Evolutionary conservation across 495 filamentous ascomycete genomes (phyloP).

Genomic region (Aspergillus affinis): DNA sequence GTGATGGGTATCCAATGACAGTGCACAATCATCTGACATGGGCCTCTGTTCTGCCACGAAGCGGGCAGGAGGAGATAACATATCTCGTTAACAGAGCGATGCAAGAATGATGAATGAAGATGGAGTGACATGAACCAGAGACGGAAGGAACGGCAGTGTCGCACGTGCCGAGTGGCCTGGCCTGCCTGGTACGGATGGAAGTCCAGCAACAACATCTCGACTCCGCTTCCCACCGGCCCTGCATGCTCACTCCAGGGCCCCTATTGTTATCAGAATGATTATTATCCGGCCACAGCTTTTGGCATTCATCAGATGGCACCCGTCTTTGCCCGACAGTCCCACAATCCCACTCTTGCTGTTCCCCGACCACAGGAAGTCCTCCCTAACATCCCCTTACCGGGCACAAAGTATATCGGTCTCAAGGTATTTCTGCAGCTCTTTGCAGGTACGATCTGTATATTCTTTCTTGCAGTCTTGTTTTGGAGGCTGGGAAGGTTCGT

Average conservation of each 20-base stretch:
- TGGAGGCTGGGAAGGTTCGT: slow-evolving; percentile 44
- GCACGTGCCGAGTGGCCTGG: neutral
- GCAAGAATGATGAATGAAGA: neutral
- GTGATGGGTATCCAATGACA: too few species aligned
- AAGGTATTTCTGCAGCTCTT: slow-evolving; percentile 37
- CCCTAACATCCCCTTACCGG: slow-evolving; percentile 15
- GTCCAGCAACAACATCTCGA: neutral
- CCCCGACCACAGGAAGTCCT: slow-evolving; percentile 23
- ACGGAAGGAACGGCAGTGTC: neutral
- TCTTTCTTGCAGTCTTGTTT: slow-evolving; percentile 38
- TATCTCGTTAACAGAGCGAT: too few species aligned
- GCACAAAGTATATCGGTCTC: slow-evolving; percentile 27
- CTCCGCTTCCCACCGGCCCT: neutral
- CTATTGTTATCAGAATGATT: slow-evolving; percentile 29
- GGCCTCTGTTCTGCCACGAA: too few species aligned
- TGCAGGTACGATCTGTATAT: slow-evolving; percentile 39
- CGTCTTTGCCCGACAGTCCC: slow-evolving; percentile 29
- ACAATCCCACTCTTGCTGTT: slow-evolving; percentile 22
- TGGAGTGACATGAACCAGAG: neutral
- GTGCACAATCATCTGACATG: too few species aligned
- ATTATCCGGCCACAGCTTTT: neutral
- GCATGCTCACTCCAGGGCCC: slow-evolving; percentile 1
- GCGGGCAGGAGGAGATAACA: too few species aligned
- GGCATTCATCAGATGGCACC: slow-evolving; percentile 33
- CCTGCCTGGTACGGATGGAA: neutral